Percentiles rank a stretch among this genome's conserved stretches.
Conservation (phyloP, 805 yeast genomes). For the Millerozyma acaciae region DNA sequence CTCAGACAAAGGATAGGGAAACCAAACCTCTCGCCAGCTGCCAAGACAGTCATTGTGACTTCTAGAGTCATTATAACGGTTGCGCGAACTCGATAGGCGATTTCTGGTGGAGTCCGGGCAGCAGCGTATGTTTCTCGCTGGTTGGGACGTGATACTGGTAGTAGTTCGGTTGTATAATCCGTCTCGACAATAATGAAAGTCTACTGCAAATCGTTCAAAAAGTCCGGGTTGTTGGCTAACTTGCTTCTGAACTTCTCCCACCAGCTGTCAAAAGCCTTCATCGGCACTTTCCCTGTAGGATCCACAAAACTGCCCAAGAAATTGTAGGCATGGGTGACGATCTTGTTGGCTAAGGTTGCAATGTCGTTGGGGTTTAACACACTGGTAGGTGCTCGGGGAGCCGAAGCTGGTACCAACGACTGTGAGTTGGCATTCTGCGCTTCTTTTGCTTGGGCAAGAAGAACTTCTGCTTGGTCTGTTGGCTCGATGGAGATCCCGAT, state of each 20-base stretch:
- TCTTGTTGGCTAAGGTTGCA: constrained; percentile 74
- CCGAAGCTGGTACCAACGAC: constrained; percentile 20
- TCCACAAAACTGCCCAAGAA: constrained; percentile 86
- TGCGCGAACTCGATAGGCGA: too few species aligned
- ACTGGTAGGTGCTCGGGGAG: constrained; percentile 15
- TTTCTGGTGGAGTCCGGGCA: too few species aligned
- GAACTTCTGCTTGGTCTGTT: constrained; percentile 56
- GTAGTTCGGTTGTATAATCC: too few species aligned
- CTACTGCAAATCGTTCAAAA: constrained; percentile 49
- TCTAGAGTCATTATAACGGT: too few species aligned
- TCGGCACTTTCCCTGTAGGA: constrained; percentile 73
- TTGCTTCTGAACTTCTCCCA: constrained; percentile 85
- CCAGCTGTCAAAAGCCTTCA: constrained; percentile 89
- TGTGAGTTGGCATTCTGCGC: constrained; percentile 13
- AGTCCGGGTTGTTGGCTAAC: constrained; percentile 76
- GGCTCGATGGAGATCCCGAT: constrained; percentile 95
- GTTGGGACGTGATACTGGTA: too few species aligned
- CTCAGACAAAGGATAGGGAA: too few species aligned
- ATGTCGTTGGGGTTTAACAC: constrained; percentile 21
- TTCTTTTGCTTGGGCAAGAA: constrained; percentile 43
- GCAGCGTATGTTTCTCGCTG: too few species aligned
- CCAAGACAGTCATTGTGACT: too few species aligned
- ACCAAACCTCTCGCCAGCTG: too few species aligned
- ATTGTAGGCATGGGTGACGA: constrained; percentile 90
- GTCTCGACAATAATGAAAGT: too few species aligned